Base-by-base conservation (phyloP, 495 filamentous ascomycete genomes). In the Penicillium riverlandense region DNA sequence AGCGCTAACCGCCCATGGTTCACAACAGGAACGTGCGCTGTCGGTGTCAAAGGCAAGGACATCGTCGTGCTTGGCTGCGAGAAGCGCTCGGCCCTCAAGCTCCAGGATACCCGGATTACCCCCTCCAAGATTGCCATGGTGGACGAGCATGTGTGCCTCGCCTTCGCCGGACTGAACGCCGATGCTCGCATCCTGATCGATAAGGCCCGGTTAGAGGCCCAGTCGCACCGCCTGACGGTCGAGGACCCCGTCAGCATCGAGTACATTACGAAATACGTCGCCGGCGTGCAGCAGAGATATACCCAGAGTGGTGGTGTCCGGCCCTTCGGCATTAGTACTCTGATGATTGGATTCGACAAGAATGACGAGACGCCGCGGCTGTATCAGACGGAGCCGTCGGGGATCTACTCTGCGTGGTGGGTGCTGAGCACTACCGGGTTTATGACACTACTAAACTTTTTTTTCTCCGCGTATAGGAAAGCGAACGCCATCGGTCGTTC, bases 181-280 rank as follows among this genome's bases (percentile, higher is more conserved):
- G 92, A 98, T 66, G 94, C 94, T 51, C 81, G 92, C 48, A 96
- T 97, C 64, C 77, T 98, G 36, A 86, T 98, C 54, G 92, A 98
- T 78, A 96, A 95, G 72, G 94, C 92, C 32, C 82, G 94, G 48
- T 68, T 98, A 67, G 92, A 98, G 63, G 92, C 92, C 43, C 92
- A 98, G 72, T 94, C 87, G 41, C 92, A 98, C 72, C 86, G 92
- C 38, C 75, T 98, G 54, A 97, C 92, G n/a, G 89, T 98, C 39
- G 92, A 97, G 65, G 92, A 98, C 66, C 90, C 92, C 43, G 88
- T 94, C 44, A 89, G 84, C 33, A 95, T 98, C 62, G 92, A 98
- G 72, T 98, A 98, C 74, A 96, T 98, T 59, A 96, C 92, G 44
- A 97, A 97, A 71, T 95, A 96, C 63, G 84, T 97, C 43, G 92